phyloP scores from a whole-genome alignment of 176 grass and related monocot genomes.

The Aechmea fasciata region DNA sequence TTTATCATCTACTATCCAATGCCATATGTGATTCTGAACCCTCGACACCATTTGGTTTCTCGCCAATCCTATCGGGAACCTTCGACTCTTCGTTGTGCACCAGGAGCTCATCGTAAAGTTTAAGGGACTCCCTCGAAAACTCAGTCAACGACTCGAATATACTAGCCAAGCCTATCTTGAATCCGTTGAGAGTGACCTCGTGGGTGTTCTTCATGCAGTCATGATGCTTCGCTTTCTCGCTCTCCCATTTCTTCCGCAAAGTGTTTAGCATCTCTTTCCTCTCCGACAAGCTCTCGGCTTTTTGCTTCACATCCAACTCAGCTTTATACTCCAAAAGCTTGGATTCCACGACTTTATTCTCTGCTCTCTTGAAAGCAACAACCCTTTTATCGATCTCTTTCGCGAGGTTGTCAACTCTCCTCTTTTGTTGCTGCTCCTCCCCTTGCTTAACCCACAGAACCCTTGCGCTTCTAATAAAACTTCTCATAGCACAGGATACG shows the following conservation, averaged over 20 bases:
- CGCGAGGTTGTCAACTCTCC: constrained; percentile 70
- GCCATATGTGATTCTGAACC: constrained; percentile 17
- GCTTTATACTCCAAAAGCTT: constrained; percentile 66
- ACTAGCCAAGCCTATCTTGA: constrained; percentile 78
- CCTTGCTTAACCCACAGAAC: constrained; percentile 90
- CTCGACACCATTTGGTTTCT: constrained; percentile 25
- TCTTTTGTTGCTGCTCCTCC: constrained; percentile 79
- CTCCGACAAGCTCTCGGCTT: constrained; percentile 56
- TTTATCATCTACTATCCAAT: constrained; percentile 22
- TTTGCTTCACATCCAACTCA: constrained; percentile 54
- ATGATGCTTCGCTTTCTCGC: constrained; percentile 67
- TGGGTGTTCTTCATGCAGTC: constrained; percentile 68
- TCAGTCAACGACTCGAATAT: constrained; percentile 74
- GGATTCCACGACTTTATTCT: constrained; percentile 73
- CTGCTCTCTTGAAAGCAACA: constrained; percentile 61
- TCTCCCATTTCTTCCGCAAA: constrained; percentile 48
- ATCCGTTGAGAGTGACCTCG: constrained; percentile 76
- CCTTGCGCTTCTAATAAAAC: constrained; percentile 64
- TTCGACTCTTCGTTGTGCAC: constrained; percentile 16
- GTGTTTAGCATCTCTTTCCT: constrained; percentile 57
- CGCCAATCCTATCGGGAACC: constrained; percentile 16
- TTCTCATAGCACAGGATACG: constrained; percentile 51
- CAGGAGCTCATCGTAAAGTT: constrained; percentile 57
- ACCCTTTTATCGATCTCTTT: constrained; percentile 70
- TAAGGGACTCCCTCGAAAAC: constrained; percentile 56